Base-by-base conservation (phyloP, 495 filamentous ascomycete genomes). In the Neurospora tetraspora region DNA sequence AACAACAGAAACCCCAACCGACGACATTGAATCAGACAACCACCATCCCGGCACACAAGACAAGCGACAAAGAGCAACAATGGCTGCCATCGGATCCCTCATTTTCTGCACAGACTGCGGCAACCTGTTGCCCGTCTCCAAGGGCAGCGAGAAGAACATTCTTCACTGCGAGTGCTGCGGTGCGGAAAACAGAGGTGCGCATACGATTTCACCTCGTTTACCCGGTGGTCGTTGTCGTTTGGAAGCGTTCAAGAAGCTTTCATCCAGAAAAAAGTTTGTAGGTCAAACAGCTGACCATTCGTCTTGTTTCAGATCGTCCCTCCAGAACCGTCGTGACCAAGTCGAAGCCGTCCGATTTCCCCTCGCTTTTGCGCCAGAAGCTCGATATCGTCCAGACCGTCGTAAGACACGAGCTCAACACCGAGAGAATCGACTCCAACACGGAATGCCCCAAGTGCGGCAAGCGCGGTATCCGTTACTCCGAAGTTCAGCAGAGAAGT, bases 81-180 rank as follows among this genome's bases (percentile, higher is more conserved):
- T 97, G 94, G 90, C 95, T 72, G 89, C 90, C 11, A 92, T 97
- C 73, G 95, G 94, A 34, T 96, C 94, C 38, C 85, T 97, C 39
- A 89, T 97, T 47, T 99, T 99, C 83, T 98, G 96, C 83, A 93
- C 89, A 20, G 93, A 94, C 79, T 97, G 95, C 80, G 94, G 95
- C 68, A 95, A 97, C 81, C 87, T 98, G 3, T 87, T 99, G 65
- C 93, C 96, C 34, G 87, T 88, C 34, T 92, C 92, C 31, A 89
- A 91, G 69, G 92, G 93, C 45, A 88, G 89, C 74, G 84, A 88
- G 71, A 91, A 93, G 77, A 90, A 90, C 18, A 89, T 92, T 71
- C 82, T 99, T 31, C 83, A 85, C 74, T 99, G 95, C 84, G 90
- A 91, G 76, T 90, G 94, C 76, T 99, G 96, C 81, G 93, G 93